A percentile compares a stretch with the other conserved stretches of the same genome.
Conservation (phyloP, 495 filamentous ascomycete species). For the Penicillium psychrofluorescens region DNA sequence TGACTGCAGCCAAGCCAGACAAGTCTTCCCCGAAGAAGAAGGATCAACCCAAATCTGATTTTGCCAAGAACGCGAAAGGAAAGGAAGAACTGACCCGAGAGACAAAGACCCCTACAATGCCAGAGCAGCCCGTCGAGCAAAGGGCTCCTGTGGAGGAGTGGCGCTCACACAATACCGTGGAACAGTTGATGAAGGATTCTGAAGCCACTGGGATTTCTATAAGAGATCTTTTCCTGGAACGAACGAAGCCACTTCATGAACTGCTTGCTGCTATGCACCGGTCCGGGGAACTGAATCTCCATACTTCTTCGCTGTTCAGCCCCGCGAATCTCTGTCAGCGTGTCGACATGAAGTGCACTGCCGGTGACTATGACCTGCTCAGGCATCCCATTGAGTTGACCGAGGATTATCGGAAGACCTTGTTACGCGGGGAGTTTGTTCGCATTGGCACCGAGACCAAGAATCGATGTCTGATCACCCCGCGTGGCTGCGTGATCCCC, state of each 20-base stretch:
- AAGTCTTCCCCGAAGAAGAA: constrained; percentile 18
- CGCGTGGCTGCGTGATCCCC: constrained; percentile 68
- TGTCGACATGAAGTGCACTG: constrained; percentile 41
- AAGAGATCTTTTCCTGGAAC: constrained; percentile 35
- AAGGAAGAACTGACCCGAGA: constrained; percentile 32
- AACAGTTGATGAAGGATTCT: constrained; percentile 33
- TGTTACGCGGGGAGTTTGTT: constrained; percentile 35
- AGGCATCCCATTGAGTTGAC: constrained; percentile 32
- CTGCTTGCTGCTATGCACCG: constrained; percentile 46
- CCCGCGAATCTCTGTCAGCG: constrained; percentile 44
- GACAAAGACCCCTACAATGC: constrained; percentile 17
- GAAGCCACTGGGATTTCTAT: constrained; percentile 25
- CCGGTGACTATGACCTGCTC: constrained; percentile 35
- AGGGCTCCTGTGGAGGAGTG: constrained; percentile 27
- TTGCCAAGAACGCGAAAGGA: constrained; percentile 25
- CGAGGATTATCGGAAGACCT: constrained; percentile 34
- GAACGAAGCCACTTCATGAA: constrained; percentile 32
- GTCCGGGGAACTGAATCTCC: constrained; percentile 39
- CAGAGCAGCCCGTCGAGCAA: constrained; percentile 21
- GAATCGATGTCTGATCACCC: constrained; percentile 58
- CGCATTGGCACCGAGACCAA: constrained; percentile 30
- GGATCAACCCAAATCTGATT: constrained; percentile 16
- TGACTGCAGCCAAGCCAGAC: constrained; percentile 25
- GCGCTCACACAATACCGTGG: constrained; percentile 38
- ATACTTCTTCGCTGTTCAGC: constrained; percentile 48